Percentiles rank a stretch among this genome's conserved stretches.
Evolutionary conservation across 2,329 filamentous ascomycete species (phyloP).

Genomic region (Drechslera avenae): DNA sequence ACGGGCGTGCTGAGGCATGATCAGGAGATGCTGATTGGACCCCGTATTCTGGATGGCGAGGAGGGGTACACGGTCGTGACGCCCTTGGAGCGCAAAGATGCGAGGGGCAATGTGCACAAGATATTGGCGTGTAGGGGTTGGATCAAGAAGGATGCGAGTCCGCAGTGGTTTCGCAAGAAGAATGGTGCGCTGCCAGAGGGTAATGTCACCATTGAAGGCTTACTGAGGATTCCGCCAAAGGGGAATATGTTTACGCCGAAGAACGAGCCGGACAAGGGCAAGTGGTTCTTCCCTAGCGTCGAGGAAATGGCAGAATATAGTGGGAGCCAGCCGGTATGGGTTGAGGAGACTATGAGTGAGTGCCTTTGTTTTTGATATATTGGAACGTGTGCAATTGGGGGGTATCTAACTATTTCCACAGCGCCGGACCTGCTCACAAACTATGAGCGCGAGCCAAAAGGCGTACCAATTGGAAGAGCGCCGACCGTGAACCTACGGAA

Average conservation of each 20-base stretch:
- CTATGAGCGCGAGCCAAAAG: constrained; percentile 76
- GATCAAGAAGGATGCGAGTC: constrained; percentile 77
- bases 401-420: constrained; percentile 50
- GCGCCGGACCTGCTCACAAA: constrained; percentile 78
- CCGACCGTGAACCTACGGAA: constrained; percentile 93
- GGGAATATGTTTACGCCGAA: constrained; percentile 97
- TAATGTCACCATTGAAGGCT: constrained; percentile 78
- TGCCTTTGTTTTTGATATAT: constrained; percentile 3
- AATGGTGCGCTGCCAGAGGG: constrained; percentile 69
- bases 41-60: constrained; percentile 84
- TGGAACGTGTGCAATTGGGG: constrained; percentile 7
- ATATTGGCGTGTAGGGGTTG: constrained; percentile 90
- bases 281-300: constrained; percentile 96
- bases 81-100: constrained; percentile 74
- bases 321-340: constrained; percentile 87
- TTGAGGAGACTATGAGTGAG: constrained; percentile 92
- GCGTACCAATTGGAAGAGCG: constrained; percentile 85
- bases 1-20: constrained; percentile 80
- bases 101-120: constrained; percentile 56
- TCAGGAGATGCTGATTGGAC: constrained; percentile 94
- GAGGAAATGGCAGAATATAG: constrained; percentile 83
- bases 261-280: constrained; percentile 79
- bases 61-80: constrained; percentile 93
- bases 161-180: constrained; percentile 62
- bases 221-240: constrained; percentile 89